A percentile compares a stretch with the other conserved stretches of the same genome.
phyloP scores from a whole-genome alignment of 2,329 filamentous ascomycete genomes.

The Diaporthe destruens region DNA sequence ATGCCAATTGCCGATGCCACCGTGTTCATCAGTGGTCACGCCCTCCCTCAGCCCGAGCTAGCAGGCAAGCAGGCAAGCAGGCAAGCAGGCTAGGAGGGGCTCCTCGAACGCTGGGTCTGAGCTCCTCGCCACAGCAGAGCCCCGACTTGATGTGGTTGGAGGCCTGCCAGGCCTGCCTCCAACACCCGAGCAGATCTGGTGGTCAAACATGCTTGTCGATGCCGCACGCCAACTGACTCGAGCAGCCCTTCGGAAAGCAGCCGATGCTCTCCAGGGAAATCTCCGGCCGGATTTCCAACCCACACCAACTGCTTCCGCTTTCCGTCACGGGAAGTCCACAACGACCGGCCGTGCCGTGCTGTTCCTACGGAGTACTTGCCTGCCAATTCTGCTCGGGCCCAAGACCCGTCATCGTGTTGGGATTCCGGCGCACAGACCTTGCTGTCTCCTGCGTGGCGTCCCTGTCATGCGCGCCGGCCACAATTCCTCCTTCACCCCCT shows the following conservation, averaged over 20 bases:
- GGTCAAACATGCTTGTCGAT: constrained; percentile 22
- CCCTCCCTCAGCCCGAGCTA: constrained; percentile 8
- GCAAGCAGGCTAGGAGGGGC: too few relatives aligned
- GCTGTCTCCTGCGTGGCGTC: background rate
- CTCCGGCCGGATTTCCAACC: constrained; percentile 15
- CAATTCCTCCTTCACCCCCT: background rate
- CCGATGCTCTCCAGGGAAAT: constrained; percentile 30
- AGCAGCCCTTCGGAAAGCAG: constrained; percentile 24
- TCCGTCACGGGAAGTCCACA: constrained; percentile 6
- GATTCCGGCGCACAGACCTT: background rate
- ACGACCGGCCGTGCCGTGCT: background rate
- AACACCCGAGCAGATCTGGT: background rate
- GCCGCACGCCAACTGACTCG: constrained; percentile 16
- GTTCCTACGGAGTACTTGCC: background rate
- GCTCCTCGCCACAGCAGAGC: constrained; percentile 9
- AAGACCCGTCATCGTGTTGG: background rate
- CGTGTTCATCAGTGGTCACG: constrained; percentile 22
- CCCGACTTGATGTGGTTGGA: background rate
- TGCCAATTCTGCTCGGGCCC: background rate
- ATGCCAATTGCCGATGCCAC: constrained; percentile 31
- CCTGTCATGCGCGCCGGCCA: constrained; percentile 18
- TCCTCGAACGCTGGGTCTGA: constrained; percentile 30
- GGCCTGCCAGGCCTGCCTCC: constrained; percentile 24
- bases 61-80: too few relatives aligned
- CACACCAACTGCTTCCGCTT: background rate